These are phyloP conservation scores for Citrus inodora DNA, from an alignment of 345 rosid genomes.

Conservation along the genomic window DNA sequence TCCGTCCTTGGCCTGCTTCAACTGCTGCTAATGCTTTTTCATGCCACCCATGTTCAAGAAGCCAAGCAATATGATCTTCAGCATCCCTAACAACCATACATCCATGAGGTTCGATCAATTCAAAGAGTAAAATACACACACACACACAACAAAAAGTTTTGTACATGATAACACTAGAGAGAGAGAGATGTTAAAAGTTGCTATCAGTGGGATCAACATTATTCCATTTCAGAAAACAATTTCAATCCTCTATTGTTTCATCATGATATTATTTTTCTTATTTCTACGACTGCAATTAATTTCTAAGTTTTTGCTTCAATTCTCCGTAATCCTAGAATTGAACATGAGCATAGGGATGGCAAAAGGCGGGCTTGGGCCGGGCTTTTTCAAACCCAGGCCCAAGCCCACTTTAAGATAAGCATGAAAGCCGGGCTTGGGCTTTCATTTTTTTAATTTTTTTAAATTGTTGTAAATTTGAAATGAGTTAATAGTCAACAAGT, in stretches of 20 bases:
- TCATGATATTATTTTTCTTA: not conserved
- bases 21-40: conserved; percentile 98
- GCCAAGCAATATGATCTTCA: conserved; percentile 98
- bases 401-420: too few species aligned
- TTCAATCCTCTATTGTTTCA: not conserved
- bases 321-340: not conserved
- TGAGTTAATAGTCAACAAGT: too few species aligned
- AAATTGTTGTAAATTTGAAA: too few species aligned
- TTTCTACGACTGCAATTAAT: not conserved
- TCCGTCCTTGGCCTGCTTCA: conserved; percentile 93
- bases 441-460: too few species aligned
- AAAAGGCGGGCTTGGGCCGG: too few species aligned
- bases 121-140: not conserved
- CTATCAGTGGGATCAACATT: not conserved
- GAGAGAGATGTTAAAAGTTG: not conserved
- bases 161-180: not conserved
- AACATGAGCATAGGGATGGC: not conserved
- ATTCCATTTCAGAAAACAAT: not conserved
- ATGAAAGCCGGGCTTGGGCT: too few species aligned
- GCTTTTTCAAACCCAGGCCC: too few species aligned
- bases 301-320: not conserved
- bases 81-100: conserved; percentile 63
- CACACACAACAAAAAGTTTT: not conserved
- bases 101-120: conserved; percentile 4
- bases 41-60: conserved; percentile 96